Evolutionary conservation across 495 filamentous ascomycete species (phyloP).

Genomic region (Aspergillus diversus): DNA sequence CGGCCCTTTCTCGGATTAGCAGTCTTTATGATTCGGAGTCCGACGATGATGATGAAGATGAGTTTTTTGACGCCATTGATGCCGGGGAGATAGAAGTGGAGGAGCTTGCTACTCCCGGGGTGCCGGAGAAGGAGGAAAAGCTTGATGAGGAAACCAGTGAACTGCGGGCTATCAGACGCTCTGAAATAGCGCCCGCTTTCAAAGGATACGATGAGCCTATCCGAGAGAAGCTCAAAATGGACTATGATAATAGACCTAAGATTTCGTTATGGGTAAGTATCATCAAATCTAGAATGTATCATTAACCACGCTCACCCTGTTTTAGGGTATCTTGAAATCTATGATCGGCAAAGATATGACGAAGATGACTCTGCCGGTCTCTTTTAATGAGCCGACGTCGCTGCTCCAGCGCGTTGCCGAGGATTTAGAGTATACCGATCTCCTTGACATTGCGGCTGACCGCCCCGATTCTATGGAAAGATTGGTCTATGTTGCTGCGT

Average conservation of each 20-base stretch:
- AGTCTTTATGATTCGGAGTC: slow-evolving; percentile 75
- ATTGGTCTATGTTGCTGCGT: slow-evolving; percentile 94
- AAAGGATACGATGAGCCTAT: slow-evolving; percentile 88
- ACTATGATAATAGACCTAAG: slow-evolving; percentile 88
- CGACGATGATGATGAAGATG: slow-evolving; percentile 82
- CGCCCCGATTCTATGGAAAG: slow-evolving; percentile 86
- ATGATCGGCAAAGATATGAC: slow-evolving; percentile 99
- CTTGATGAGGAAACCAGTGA: slow-evolving; percentile 48
- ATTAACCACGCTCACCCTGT: slow-evolving; percentile 30
- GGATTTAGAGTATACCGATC: slow-evolving; percentile 96
- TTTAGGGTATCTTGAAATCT: slow-evolving; percentile 90
- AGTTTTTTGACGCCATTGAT: slow-evolving; percentile 97
- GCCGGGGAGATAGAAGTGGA: slow-evolving; percentile 86
- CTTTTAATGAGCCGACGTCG: slow-evolving; percentile 98
- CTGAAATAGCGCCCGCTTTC: slow-evolving; percentile 75
- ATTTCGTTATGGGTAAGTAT: slow-evolving; percentile 90
- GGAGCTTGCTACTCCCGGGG: slow-evolving; percentile 50
- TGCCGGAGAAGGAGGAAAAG: slow-evolving; percentile 50
- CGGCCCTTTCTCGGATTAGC: slow-evolving; percentile 39
- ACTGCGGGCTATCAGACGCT: slow-evolving; percentile 50
- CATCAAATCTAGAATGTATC: not conserved
- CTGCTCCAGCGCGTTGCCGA: slow-evolving; percentile 94
- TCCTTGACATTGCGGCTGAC: slow-evolving; percentile 87
- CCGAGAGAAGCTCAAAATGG: slow-evolving; percentile 78
- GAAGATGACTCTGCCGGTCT: slow-evolving; percentile 97